Conservation (phyloP, 331 rosid genomes). For the Cydonia oblonga region DNA sequence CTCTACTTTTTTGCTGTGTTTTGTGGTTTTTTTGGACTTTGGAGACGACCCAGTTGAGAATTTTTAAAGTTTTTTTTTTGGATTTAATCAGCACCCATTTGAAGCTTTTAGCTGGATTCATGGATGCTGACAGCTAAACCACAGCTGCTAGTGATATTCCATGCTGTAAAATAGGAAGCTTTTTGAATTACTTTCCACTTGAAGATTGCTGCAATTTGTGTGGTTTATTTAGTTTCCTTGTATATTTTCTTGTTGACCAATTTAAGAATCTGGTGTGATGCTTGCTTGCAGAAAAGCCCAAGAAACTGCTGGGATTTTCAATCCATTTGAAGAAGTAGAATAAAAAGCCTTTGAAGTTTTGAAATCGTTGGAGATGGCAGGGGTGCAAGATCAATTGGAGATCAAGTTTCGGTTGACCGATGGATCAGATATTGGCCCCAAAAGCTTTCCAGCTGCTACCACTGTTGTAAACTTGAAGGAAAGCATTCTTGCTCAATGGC, state of each 20-base stretch:
- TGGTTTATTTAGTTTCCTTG: not conserved
- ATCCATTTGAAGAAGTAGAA: conserved; percentile 1
- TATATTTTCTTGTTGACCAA: conserved; percentile 9
- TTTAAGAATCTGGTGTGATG: conserved; percentile 24
- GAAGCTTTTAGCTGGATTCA: not conserved
- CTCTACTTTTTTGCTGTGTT: not conserved
- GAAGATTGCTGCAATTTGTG: not conserved
- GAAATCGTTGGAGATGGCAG: conserved; percentile 54
- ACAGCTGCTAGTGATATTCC: not conserved
- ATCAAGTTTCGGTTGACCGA: conserved; percentile 84
- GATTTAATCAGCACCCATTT: conserved; percentile 25
- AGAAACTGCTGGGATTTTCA: conserved; percentile 14
- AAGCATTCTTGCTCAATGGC: conserved; percentile 92
- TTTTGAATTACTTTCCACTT: not conserved
- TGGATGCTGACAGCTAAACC: conserved; percentile 2
- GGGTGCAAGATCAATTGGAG: conserved; percentile 77
- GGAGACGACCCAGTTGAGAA: conserved; percentile 27
- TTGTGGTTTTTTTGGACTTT: not conserved
- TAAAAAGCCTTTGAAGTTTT: not conserved
- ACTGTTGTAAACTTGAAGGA: conserved; percentile 74
- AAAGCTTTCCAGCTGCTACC: conserved; percentile 75
- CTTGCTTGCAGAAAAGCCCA: not conserved
- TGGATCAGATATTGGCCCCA: conserved; percentile 96
- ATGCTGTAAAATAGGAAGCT: not conserved
- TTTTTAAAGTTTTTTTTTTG: conserved; percentile 8